These are phyloP conservation scores for Fraxinus xanthoxyloides DNA, from an alignment of 305 asterid species.

Conservation along the genomic window DNA sequence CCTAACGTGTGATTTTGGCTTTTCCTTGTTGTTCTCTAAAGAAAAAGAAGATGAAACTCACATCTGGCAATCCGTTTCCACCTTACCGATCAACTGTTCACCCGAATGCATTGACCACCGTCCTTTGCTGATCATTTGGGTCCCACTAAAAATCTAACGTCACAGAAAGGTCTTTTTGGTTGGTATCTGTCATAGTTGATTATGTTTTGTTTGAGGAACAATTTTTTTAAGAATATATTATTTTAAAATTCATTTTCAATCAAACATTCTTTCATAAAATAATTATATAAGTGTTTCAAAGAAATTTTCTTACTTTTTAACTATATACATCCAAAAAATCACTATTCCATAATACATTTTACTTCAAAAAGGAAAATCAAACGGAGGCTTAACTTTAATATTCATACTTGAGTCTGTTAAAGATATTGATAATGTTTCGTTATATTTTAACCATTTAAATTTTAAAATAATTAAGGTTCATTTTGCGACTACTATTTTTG, in stretches of 20 bases:
- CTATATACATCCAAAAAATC: background rate
- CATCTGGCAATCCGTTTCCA: background rate
- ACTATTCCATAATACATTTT: too few species aligned
- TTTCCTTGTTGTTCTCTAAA: background rate
- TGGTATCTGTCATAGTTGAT: background rate
- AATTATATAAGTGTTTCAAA: too few species aligned
- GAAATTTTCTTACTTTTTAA: too few species aligned
- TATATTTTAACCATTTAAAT: background rate
- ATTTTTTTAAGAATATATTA: background rate
- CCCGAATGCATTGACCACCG: background rate
- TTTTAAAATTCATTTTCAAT: too few species aligned
- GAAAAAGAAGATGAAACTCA: background rate
- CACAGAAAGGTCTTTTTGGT: constrained; percentile 2
- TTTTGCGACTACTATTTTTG: background rate
- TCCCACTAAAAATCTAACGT: background rate
- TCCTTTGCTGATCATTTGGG: background rate
- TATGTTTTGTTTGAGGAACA: background rate
- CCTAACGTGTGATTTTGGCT: background rate
- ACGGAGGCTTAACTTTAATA: background rate
- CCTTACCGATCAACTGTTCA: constrained; percentile 13
- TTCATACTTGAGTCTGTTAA: background rate
- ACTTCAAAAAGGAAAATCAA: background rate
- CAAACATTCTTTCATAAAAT: too few species aligned
- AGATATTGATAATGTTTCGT: background rate
- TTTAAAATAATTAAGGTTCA: background rate